Conservation (phyloP, 345 rosid species). For the Eutrema japonicum region DNA sequence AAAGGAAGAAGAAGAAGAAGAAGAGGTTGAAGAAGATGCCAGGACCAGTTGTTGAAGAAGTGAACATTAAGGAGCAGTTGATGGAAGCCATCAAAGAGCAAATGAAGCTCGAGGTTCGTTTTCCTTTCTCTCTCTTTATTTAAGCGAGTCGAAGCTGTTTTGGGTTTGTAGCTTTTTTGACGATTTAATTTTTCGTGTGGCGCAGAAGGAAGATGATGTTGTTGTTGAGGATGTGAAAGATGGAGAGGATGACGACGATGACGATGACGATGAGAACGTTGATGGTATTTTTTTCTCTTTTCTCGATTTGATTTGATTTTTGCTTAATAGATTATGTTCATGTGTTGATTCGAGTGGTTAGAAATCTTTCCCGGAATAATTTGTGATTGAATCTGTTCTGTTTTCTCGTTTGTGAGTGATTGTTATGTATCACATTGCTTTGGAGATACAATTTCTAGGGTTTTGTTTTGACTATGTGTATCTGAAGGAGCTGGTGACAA, state of each 20-base stretch:
- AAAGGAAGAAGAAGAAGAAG: slow-evolving; percentile 9
- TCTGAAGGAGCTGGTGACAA: slow-evolving; percentile 56
- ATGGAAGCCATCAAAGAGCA: slow-evolving; percentile 45
- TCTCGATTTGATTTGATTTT: slow-evolving; percentile 1
- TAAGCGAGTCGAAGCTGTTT: neutral
- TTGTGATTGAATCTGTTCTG: slow-evolving; percentile 25
- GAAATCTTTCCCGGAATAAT: neutral
- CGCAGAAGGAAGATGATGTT: slow-evolving; percentile 39
- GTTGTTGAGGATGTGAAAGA: slow-evolving; percentile 78
- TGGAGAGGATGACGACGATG: slow-evolving; percentile 72
- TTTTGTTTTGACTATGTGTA: neutral
- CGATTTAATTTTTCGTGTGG: slow-evolving; percentile 7
- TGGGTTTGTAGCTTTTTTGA: neutral
- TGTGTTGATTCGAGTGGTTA: neutral
- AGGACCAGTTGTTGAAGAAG: slow-evolving; percentile 42
- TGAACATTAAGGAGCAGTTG: slow-evolving; percentile 11
- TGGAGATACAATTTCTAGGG: neutral
- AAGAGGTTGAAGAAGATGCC: slow-evolving; percentile 38
- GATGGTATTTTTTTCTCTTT: slow-evolving; percentile 49
- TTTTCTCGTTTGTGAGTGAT: neutral
- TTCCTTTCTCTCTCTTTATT: neutral
- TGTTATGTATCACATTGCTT: neutral
- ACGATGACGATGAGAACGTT: slow-evolving; percentile 63
- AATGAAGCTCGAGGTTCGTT: slow-evolving; percentile 41
- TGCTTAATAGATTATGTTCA: neutral